These are phyloP conservation scores for Pseudodiploospora longispora DNA, from an alignment of 2,329 filamentous ascomycete genomes.

Conservation along the genomic window DNA sequence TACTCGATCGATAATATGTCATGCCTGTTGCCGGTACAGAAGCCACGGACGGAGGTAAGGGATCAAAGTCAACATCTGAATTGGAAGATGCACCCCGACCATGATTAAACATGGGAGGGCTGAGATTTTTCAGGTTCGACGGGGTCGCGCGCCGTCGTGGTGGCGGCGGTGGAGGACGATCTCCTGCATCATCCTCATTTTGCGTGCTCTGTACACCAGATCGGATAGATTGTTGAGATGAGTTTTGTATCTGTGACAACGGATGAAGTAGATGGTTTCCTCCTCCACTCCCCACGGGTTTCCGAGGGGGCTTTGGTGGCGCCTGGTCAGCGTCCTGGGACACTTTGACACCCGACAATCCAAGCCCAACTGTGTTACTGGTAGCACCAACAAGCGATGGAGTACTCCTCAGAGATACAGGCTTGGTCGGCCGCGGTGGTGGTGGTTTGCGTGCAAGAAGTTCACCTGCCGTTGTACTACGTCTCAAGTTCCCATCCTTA, in stretches of 20 bases:
- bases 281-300: conserved; percentile 16
- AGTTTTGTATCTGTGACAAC: conserved; percentile 32
- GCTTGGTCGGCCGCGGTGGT: conserved; percentile 52
- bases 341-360: conserved; percentile 4
- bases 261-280: conserved; percentile 26
- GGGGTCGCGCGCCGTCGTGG: conserved; percentile 38
- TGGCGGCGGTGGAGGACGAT: conserved; percentile 37
- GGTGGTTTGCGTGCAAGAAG: conserved; percentile 26
- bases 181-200: conserved; percentile 4
- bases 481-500: conserved; percentile 14
- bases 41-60: conserved; percentile 25
- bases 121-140: conserved; percentile 22
- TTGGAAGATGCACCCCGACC: conserved; percentile 26
- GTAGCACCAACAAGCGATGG: conserved; percentile 24
- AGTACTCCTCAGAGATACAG: conserved; percentile 42
- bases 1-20: conserved; percentile 18
- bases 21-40: conserved; percentile 11
- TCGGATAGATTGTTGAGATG: conserved; percentile 24
- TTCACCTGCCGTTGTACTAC: conserved; percentile 20
- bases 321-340: conserved; percentile 12
- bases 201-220: conserved; percentile 1
- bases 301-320: conserved; percentile 29
- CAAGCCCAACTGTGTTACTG: conserved; percentile 10
- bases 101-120: conserved; percentile 21
- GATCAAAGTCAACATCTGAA: conserved; percentile 34